Conservation (phyloP, 257 asterid species). For the Ophiorrhiza pumila region DNA sequence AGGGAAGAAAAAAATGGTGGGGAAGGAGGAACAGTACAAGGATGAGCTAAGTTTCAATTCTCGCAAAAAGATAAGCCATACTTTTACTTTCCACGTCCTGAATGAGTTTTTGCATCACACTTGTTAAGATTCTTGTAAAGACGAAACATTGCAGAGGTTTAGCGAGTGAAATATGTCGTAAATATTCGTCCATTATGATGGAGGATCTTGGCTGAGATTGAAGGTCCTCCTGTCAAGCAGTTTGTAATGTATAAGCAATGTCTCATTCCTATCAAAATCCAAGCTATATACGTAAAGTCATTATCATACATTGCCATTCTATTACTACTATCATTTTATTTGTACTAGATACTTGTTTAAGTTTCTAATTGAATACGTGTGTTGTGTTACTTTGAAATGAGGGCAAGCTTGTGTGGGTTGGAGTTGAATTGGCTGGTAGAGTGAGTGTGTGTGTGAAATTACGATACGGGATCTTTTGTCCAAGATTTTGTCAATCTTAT, state of each 20-base stretch:
- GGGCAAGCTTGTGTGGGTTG: no score
- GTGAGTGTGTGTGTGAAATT: no score
- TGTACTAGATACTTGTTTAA: neutral
- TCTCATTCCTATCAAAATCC: conserved; percentile 1
- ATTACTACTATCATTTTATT: neutral
- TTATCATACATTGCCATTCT: neutral
- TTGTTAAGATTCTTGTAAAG: neutral
- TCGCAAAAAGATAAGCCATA: neutral
- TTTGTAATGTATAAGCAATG: conserved; percentile 4
- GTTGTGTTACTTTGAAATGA: no score
- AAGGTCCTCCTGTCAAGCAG: conserved; percentile 10
- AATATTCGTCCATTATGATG: neutral
- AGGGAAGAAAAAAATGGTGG: conserved; percentile 86
- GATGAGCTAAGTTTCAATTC: conserved; percentile 33
- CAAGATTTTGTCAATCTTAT: no score
- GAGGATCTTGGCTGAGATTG: neutral
- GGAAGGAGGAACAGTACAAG: conserved; percentile 79
- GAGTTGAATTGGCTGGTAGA: no score
- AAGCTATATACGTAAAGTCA: conserved; percentile 7
- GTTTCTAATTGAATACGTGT: no score
- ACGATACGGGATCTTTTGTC: no score
- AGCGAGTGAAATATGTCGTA: conserved; percentile 6
- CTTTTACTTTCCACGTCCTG: neutral
- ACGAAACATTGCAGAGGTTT: conserved; percentile 6
- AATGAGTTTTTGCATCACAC: neutral